Evolutionary conservation across 1,139 yeast genomes (phyloP), one percentile per base, ranked within the genome.

Genomic region (Barnettozyma hawaiiensis): DNA sequence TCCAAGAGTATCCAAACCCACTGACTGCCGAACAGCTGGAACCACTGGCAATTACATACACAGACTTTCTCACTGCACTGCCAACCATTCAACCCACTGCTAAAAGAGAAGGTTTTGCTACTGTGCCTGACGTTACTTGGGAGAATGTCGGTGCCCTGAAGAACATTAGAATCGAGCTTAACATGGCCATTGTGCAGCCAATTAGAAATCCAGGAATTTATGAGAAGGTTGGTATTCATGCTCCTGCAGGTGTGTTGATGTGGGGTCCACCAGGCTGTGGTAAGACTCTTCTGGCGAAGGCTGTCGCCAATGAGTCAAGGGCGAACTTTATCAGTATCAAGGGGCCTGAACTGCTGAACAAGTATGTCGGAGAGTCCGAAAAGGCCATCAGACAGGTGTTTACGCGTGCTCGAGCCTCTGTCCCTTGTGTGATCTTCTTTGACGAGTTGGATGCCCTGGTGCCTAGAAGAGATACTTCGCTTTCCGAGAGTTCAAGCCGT

Each of bases 191-290:
- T 50, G 98, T 94, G 1, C 97, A 90, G 60, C 98, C 98, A 1
- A 90, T 92, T 52, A 82, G 84, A 55, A 78, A 89, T 52, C 99
- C 99, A 1, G 97, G 90, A 51, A 67, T 92, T 16, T 92, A 85
- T 59, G 80, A 79, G 50, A 80, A 82, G 50, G 97, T 92, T 9
- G 99, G 99, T 62, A 90, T 92, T 31, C 78, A 89, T 42, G 96
- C 97, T 0, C 97, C 98, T 1, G 90, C 97, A 0, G 99, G 99
- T 43, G 98, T 92, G 0, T 67, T 92, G 18, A 75, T 92, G 71
- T 92, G 98, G 98, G 99, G 99, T 0, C 99, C 98, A 2, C 98
- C 98, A 3, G 98, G 98, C 19, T 92, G 97, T 68, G 98, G 98
- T 73, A 92, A 92, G 60, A 92, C 98, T 0, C 70, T 92, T 44